Conservation (phyloP, 2,329 filamentous ascomycete species). For the Cercospora citrullina region DNA sequence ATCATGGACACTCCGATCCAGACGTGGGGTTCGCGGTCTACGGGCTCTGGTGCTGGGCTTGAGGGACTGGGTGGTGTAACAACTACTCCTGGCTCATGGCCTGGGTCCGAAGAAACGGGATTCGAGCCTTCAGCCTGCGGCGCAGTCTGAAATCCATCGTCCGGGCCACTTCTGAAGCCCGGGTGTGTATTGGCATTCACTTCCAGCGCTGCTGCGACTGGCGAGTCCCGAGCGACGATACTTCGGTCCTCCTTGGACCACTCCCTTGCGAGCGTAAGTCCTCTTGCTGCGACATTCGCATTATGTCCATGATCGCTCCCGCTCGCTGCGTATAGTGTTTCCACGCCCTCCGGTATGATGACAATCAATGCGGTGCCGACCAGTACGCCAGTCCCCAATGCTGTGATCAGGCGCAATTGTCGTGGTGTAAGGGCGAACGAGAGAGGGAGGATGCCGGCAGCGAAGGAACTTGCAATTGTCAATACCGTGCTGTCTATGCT, state of each 20-base stretch:
- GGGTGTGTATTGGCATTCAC: constrained; percentile 13
- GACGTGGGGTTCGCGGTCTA: constrained; percentile 59
- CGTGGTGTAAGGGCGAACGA: constrained; percentile 84
- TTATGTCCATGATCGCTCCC: constrained; percentile 27
- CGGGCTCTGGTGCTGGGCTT: not conserved
- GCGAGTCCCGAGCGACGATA: not conserved
- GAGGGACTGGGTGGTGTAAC: not conserved
- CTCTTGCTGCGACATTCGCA: constrained; percentile 6
- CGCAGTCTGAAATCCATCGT: constrained; percentile 31
- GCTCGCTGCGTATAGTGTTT: constrained; percentile 71
- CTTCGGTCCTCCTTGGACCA: not conserved
- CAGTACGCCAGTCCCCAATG: constrained; percentile 87
- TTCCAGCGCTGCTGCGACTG: constrained; percentile 5
- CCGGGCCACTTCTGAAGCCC: constrained; percentile 33
- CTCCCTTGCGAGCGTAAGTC: not conserved
- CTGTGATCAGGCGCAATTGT: constrained; percentile 84
- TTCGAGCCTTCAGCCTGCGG: constrained; percentile 22
- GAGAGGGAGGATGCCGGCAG: constrained; percentile 86
- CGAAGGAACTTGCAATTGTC: constrained; percentile 70
- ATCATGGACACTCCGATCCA: constrained; percentile 87
- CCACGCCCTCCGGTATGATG: constrained; percentile 95
- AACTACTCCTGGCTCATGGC: constrained; percentile 21
- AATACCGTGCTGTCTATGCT: constrained; percentile 8
- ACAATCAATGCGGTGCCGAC: constrained; percentile 95
- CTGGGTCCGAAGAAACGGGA: constrained; percentile 18